These are phyloP conservation scores for Cryptosporidium bovis DNA, from an alignment of 169 alveolate genomes.

Conservation along the genomic window DNA sequence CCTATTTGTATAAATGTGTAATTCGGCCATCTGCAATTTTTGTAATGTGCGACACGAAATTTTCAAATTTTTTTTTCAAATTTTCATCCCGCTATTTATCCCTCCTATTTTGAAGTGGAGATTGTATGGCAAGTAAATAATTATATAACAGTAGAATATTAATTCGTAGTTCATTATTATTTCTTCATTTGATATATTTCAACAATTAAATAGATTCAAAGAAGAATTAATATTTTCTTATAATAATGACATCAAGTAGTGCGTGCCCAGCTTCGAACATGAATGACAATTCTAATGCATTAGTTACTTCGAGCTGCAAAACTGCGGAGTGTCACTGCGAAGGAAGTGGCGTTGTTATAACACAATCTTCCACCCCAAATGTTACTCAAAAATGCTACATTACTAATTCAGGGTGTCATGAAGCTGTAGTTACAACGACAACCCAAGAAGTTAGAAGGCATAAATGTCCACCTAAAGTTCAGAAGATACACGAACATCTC, in stretches of 20 bases:
- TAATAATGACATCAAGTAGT: constrained; percentile 46
- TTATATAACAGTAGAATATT: background rate
- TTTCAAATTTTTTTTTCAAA: background rate
- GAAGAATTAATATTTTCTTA: background rate
- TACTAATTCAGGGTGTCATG: constrained; percentile 66
- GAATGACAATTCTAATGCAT: constrained; percentile 50
- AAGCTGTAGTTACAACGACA: constrained; percentile 59
- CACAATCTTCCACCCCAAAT: constrained; percentile 41
- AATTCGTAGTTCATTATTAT: background rate
- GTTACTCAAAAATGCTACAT: constrained; percentile 60
- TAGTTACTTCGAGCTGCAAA: constrained; percentile 44
- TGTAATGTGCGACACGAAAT: background rate
- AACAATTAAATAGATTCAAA: background rate
- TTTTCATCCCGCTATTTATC: background rate
- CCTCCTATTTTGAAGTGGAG: background rate
- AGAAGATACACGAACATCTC: constrained; percentile 61
- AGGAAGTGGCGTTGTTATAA: constrained; percentile 44
- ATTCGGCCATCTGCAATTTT: background rate
- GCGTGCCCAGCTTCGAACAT: constrained; percentile 13
- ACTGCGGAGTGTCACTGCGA: constrained; percentile 53
- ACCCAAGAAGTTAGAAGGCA: constrained; percentile 72
- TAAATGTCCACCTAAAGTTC: constrained; percentile 69
- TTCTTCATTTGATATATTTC: background rate
- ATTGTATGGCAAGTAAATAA: background rate
- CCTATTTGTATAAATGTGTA: background rate